Evolutionary conservation across 2,329 filamentous ascomycete species (phyloP).

Genomic region (Rugonectria rugulosa): DNA sequence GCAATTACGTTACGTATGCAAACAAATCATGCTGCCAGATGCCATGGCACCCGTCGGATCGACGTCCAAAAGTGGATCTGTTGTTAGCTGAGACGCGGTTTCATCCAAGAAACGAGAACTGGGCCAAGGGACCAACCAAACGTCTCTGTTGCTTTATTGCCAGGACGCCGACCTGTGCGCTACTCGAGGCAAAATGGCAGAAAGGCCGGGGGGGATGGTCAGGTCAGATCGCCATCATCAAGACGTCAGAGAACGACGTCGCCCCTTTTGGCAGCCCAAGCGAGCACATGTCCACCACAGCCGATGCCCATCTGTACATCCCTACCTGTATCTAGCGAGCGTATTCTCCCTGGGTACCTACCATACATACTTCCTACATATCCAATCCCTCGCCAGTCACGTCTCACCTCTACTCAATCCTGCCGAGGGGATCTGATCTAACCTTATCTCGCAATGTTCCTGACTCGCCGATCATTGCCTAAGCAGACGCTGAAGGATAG

Average conservation of each 20-base stretch:
- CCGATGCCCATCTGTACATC: no score
- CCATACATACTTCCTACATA: no score
- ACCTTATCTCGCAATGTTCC: slow-evolving; percentile 3
- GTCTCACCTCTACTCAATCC: no score
- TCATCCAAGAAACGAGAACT: slow-evolving; percentile 11
- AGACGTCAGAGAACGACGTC: no score
- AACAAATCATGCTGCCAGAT: not conserved
- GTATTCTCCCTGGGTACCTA: no score
- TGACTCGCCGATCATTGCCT: not conserved
- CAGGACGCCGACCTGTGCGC: slow-evolving; percentile 1
- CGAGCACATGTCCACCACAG: no score
- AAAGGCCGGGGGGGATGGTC: no score
- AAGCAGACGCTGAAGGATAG: not conserved
- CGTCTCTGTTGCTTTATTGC: slow-evolving; percentile 2
- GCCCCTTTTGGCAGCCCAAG: no score
- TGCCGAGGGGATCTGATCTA: slow-evolving; percentile 4
- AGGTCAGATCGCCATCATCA: no score
- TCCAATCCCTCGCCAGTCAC: no score
- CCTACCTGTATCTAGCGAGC: no score
- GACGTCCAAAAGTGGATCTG: slow-evolving; percentile 20
- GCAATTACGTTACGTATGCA: slow-evolving; percentile 12
- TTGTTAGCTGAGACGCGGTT: slow-evolving; percentile 21
- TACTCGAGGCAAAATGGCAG: not conserved
- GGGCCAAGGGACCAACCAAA: slow-evolving; percentile 10
- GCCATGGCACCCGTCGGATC: slow-evolving; percentile 11